Evolutionary conservation across 495 filamentous ascomycete genomes (phyloP).

Genomic region (Penicillium egyptiacum): DNA sequence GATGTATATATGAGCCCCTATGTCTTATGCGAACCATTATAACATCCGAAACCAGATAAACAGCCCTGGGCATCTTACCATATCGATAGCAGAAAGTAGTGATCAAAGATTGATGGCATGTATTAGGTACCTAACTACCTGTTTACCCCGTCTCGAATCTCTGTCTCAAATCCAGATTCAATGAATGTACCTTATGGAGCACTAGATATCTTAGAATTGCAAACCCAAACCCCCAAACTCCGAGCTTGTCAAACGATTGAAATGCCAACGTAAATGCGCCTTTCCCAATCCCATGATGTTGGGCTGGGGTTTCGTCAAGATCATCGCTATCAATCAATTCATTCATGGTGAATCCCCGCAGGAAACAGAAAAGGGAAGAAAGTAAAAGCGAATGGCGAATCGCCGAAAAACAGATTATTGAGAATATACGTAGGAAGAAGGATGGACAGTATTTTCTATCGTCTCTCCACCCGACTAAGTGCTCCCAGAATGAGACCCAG

Average conservation of each 20-base stretch:
- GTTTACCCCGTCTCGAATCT: not conserved
- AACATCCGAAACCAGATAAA: not conserved
- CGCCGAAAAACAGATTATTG: not conserved
- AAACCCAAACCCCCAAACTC: not conserved
- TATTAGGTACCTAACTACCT: not conserved
- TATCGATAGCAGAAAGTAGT: not conserved
- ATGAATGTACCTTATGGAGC: not conserved
- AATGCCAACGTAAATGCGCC: not conserved
- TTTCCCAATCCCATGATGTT: not conserved
- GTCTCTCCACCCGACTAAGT: constrained; percentile 45
- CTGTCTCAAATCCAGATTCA: no score
- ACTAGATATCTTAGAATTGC: not conserved
- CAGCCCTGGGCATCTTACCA: not conserved
- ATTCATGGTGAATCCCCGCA: not conserved
- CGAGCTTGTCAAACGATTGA: not conserved
- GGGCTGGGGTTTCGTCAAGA: not conserved
- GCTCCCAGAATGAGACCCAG: constrained; percentile 46
- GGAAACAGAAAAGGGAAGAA: not conserved
- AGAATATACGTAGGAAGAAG: not conserved
- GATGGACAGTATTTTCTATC: constrained; percentile 18
- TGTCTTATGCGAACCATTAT: no score
- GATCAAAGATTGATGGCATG: not conserved
- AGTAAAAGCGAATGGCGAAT: not conserved
- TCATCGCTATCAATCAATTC: constrained; percentile 5
- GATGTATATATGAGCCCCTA: no score